A percentile compares a stretch with the other conserved stretches of the same genome.
Conservation (phyloP, 2,329 filamentous ascomycete genomes). For the Macrophomina pseudophaseolina region DNA sequence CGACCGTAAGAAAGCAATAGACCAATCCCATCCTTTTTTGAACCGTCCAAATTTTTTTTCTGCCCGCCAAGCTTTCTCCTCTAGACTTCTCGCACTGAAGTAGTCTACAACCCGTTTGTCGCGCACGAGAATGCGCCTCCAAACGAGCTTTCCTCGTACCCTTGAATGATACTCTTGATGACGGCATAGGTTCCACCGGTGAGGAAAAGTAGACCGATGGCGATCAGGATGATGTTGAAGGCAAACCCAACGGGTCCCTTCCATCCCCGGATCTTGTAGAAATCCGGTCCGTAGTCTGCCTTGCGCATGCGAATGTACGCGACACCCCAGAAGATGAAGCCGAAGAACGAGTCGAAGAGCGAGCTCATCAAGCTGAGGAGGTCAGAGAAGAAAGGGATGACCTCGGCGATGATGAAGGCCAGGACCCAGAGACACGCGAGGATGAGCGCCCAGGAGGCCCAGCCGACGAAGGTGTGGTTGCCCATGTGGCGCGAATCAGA, state of each 20-base stretch:
- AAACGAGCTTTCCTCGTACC: constrained; percentile 69
- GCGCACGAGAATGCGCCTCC: constrained; percentile 76
- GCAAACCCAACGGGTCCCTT: constrained; percentile 60
- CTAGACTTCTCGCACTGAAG: no score
- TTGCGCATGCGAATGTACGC: constrained; percentile 78
- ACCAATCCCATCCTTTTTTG: background rate
- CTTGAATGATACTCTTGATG: constrained; percentile 75
- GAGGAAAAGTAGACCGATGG: constrained; percentile 80
- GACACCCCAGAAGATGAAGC: constrained; percentile 93
- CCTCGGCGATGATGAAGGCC: constrained; percentile 90
- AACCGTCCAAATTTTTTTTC: background rate
- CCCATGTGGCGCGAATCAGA: constrained; percentile 78
- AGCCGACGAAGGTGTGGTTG: constrained; percentile 80
- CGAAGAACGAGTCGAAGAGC: constrained; percentile 90
- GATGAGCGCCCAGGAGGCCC: constrained; percentile 78
- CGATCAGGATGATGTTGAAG: constrained; percentile 75
- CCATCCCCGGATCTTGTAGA: constrained; percentile 60
- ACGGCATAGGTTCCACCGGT: constrained; percentile 77
- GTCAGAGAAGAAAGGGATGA: constrained; percentile 92
- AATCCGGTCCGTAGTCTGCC: constrained; percentile 63
- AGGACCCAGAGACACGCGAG: constrained; percentile 77
- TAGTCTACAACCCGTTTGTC: constrained; percentile 64
- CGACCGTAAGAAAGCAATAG: background rate
- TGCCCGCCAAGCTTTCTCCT: no score
- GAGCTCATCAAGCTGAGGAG: constrained; percentile 78